Percentiles rank a stretch among this genome's conserved stretches.
phyloP scores from a whole-genome alignment of 2,329 filamentous ascomycete species.

The Fusarium pseudoanthophilum region DNA sequence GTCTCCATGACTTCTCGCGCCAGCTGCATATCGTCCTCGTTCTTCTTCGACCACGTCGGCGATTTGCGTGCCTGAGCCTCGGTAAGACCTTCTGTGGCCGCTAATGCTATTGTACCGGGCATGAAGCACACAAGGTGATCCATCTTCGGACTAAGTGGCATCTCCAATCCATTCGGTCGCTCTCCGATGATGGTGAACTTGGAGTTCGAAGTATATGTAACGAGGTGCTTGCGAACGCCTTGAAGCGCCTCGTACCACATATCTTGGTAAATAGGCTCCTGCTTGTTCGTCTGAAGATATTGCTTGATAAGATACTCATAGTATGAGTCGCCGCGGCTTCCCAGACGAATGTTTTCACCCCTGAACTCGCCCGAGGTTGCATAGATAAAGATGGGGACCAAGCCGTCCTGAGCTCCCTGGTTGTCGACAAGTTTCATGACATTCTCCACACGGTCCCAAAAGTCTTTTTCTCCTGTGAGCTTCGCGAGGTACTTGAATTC shows the following conservation, averaged over 20 bases:
- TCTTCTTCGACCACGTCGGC: conserved; percentile 77
- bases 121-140: conserved; percentile 98
- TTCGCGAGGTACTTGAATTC: conserved; percentile 98
- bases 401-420: conserved; percentile 80
- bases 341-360: conserved; percentile 87
- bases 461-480: conserved; percentile 89
- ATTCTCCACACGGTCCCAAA: conserved; percentile 91
- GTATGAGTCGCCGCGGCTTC: conserved; percentile 95
- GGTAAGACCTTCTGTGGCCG: conserved; percentile 80
- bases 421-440: conserved; percentile 92
- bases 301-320: conserved; percentile 99
- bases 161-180: conserved; percentile 76
- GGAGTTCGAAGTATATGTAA: conserved; percentile 85
- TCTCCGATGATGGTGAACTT: conserved; percentile 92
- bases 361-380: conserved; percentile 81
- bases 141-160: conserved; percentile 85
- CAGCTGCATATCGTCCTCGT: conserved; percentile 88
- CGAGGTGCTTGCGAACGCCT: conserved; percentile 89
- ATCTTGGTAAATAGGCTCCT: conserved; percentile 86
- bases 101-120: conserved; percentile 93
- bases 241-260: conserved; percentile 91
- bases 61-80: conserved; percentile 79
- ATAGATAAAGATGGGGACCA: conserved; percentile 92
- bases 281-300: conserved; percentile 89
- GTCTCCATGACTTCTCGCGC: conserved; percentile 94